phyloP scores from a whole-genome alignment of 2,329 filamentous ascomycete species.

The Aspergillus alliaceus region DNA sequence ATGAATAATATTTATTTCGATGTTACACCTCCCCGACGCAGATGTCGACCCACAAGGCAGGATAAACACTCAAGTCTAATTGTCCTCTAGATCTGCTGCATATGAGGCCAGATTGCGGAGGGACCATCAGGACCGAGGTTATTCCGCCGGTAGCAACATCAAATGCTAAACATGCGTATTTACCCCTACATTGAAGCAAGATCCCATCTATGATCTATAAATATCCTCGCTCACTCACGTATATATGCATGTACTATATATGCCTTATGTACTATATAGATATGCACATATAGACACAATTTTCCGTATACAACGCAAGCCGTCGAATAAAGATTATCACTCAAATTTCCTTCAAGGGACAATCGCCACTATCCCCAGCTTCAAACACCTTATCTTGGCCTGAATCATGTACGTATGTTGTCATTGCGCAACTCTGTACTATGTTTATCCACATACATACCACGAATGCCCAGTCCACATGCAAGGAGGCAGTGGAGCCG shows the following conservation, averaged over 20 bases:
- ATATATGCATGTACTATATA: not conserved
- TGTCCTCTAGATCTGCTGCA: not conserved
- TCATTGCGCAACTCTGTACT: not conserved
- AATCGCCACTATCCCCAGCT: no score
- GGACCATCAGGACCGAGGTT: not conserved
- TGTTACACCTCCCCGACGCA: not conserved
- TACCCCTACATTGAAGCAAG: not conserved
- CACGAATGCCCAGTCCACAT: not conserved
- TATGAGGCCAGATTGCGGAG: not conserved
- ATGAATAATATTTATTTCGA: not conserved
- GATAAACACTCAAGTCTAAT: no score
- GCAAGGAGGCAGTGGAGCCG: slow-evolving; percentile 8
- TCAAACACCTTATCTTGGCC: no score
- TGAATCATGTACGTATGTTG: not conserved
- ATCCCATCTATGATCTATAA: not conserved
- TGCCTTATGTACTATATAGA: no score
- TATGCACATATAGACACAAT: not conserved
- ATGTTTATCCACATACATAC: slow-evolving; percentile 4
- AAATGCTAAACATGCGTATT: not conserved
- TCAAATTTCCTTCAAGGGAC: no score
- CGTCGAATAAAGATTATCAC: no score
- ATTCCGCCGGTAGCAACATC: not conserved
- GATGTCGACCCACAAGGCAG: not conserved
- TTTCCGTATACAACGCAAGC: not conserved
- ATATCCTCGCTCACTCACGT: not conserved